These are phyloP conservation scores for Fusarium equiseti DNA, from an alignment of 2,329 filamentous ascomycete genomes.

Conservation along the genomic window DNA sequence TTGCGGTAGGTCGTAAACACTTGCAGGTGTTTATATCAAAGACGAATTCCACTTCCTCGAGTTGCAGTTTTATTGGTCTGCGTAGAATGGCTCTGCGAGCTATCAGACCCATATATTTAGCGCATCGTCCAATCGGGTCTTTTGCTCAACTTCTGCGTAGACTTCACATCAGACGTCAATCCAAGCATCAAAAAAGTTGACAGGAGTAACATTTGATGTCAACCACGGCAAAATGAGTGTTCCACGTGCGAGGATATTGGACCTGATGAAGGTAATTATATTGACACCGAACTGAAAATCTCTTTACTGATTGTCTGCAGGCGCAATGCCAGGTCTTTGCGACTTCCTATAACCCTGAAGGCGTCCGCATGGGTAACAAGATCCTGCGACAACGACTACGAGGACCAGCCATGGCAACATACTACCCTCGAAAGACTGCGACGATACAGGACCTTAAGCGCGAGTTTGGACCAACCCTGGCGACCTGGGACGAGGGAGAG, in stretches of 20 bases:
- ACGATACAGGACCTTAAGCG: constrained; percentile 80
- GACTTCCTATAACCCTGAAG: constrained; percentile 88
- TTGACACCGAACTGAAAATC: not conserved
- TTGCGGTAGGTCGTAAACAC: not conserved
- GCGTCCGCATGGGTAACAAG: constrained; percentile 88
- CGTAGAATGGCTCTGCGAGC: not conserved
- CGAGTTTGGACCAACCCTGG: constrained; percentile 73
- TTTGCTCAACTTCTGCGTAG: constrained; percentile 34
- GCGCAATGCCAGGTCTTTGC: constrained; percentile 92
- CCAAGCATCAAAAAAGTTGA: constrained; percentile 48
- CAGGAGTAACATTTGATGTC: constrained; percentile 37
- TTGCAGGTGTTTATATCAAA: not conserved
- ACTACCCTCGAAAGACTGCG: constrained; percentile 84
- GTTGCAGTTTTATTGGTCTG: constrained; percentile 5
- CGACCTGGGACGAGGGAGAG: constrained; percentile 80
- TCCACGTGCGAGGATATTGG: constrained; percentile 71
- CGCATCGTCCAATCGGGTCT: constrained; percentile 35
- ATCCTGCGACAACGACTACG: constrained; percentile 88
- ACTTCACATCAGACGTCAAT: constrained; percentile 46
- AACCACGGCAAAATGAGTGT: constrained; percentile 68
- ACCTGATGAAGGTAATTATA: constrained; percentile 79
- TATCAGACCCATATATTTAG: not conserved
- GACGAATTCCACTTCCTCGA: not conserved
- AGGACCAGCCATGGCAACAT: constrained; percentile 85
- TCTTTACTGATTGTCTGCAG: constrained; percentile 60